Evolutionary conservation across 176 grass and related monocot species (phyloP), one percentile per base, ranked within the genome.

Genomic region (Phoenix roebelenii): DNA sequence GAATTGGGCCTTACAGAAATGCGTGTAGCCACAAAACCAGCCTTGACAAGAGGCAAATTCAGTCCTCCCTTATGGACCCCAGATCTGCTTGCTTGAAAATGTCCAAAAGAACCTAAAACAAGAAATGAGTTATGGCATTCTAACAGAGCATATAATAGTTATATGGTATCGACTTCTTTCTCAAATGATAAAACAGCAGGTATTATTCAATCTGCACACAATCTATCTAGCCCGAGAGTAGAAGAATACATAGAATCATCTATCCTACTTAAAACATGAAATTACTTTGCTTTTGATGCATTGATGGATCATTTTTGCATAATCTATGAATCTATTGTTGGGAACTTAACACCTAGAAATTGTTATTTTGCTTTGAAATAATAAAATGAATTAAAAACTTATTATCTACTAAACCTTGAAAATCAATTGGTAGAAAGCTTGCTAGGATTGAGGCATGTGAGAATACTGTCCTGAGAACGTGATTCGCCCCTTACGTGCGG

Each of bases 11-110:
- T 81, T 85, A 97, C 92, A 52, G 92, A 97, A 82, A 97, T 97
- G 60, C 92, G 72, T 56, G 92, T 97, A 71, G 92, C 87, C 3
- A 97, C 84, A 80, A 97, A 97, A 58, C 87, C 84, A 70, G 92
- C 87, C 73, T 85, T 90, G 28, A 97, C 92, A 57, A 97, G 59
- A 30, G 92, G 65, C 5, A 59, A 76, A 83, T 88, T 57, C 63
- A 97, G 49, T 24, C 92, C 92, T 63, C 92, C 92, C 74, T 73
- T 97, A 77, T 97, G 92, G 26, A 91, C 87, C 17, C 84, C 84
- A 26, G 92, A 97, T 80, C 74, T 85, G 83, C 87, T 91, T 62
- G 87, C 92, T 88, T 97, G 92, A 59, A 97, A 97, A 66, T 97
- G 92, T 35, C 92, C 92, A 78, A 97, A 97, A 69, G 92, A 97